Base-by-base conservation (phyloP, 2,329 filamentous ascomycete species). In the Botrytis galanthina region DNA sequence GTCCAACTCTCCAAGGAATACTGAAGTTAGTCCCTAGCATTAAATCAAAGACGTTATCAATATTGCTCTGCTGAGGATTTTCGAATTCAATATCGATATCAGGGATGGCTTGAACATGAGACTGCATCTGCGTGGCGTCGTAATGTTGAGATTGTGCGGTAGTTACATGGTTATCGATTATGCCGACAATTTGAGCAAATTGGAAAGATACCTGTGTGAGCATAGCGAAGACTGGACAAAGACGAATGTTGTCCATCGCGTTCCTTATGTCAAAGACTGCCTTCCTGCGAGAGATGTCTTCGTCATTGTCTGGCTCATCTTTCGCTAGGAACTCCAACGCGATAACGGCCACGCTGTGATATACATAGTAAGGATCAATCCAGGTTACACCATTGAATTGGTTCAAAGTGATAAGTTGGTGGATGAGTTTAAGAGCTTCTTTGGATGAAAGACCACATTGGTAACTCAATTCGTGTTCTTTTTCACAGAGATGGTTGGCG, bases 301-400 rank as follows among this genome's bases (percentile, higher is more conserved):
- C 79, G 0, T 74, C 63, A 35, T 75, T 79, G n/a, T 80, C 79
- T 44, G 67, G 74, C 44, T 79, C 76, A 51, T 79, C 75, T 72
- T 74, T 76, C 1, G 78, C 79, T 7, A 80, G 73, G 72, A 79
- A 80, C 60, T 80, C 79, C 20, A 80, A 75, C 4, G 79, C 75
- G 39, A 80, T 77, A 35, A 80, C 77, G 44, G 80, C 75, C 5
- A 80, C 76, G 1, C 76, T 77, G 39, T 80, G 79, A 66, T 80
- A 80, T 60, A 80, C 74, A 54, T 78, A 80, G 70, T 80, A 80
- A 20, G 75, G 76, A 70, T 80, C 79, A 6, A 80, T 29, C 78
- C 79, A 80, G 3, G 77, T 76, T 10, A 77, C 72, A 12, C 79
- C 79, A 48, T 80, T 78, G 42, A 80, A 79, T 59, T 76, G 75